Evolutionary conservation across 2,329 filamentous ascomycete genomes (phyloP).

Genomic region (Phialophora tarda): DNA sequence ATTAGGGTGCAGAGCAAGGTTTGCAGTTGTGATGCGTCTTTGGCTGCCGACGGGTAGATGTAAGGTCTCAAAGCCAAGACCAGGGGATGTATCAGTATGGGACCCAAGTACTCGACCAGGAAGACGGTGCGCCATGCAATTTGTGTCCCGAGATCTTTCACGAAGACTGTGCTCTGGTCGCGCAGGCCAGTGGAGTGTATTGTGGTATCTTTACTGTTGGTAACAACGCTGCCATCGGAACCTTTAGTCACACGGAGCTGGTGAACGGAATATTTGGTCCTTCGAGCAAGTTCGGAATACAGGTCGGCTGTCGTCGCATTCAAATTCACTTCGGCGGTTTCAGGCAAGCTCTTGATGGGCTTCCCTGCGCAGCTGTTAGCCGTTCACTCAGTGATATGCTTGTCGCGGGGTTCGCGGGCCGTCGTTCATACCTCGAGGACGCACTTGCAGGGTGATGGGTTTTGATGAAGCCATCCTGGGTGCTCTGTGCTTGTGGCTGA

Average conservation of each 20-base stretch:
- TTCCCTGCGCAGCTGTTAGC: slow-evolving; percentile 56
- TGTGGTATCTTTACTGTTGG: slow-evolving; percentile 60
- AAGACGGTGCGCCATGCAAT: slow-evolving; percentile 93
- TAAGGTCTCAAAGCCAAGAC: slow-evolving; percentile 73
- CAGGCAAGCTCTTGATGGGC: slow-evolving; percentile 66
- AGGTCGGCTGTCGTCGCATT: slow-evolving; percentile 61
- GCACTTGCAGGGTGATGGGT: slow-evolving; percentile 48
- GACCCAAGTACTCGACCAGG: slow-evolving; percentile 91
- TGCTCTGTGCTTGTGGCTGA: neutral
- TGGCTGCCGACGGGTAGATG: slow-evolving; percentile 65
- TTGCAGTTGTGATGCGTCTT: slow-evolving; percentile 68
- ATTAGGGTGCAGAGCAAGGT: slow-evolving; percentile 75
- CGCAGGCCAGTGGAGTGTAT: slow-evolving; percentile 62
- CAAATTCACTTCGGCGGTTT: slow-evolving; percentile 58
- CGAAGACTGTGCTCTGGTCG: slow-evolving; percentile 70
- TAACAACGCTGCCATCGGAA: slow-evolving; percentile 64
- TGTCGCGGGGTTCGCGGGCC: too few species aligned
- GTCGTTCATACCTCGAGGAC: slow-evolving; percentile 50
- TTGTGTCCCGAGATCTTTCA: slow-evolving; percentile 93
- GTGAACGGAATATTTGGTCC: slow-evolving; percentile 62
- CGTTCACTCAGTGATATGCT: neutral
- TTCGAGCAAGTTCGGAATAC: slow-evolving; percentile 61
- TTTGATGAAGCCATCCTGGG: slow-evolving; percentile 44
- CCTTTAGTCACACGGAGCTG: slow-evolving; percentile 69
- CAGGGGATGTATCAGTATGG: slow-evolving; percentile 82